phyloP scores from a whole-genome alignment of 306 rosid species.

The Cicer pinnatifidum region DNA sequence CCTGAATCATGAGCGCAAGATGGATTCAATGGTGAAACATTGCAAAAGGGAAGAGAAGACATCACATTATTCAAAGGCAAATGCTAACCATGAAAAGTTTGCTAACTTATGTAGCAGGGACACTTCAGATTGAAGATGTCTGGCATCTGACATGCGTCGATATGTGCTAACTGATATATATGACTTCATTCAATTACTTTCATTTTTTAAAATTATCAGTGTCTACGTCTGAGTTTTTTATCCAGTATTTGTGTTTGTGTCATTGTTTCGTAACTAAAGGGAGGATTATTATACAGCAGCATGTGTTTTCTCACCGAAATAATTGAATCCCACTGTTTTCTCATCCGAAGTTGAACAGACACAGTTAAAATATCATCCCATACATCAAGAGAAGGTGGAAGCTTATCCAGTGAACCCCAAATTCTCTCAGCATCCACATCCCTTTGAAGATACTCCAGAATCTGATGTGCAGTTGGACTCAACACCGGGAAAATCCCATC shows the following conservation, averaged over 20 bases:
- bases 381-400: constrained; percentile 70
- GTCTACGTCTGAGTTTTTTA: too few relatives aligned
- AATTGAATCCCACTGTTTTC: constrained; percentile 75
- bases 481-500: constrained; percentile 89
- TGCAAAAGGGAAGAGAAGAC: not conserved
- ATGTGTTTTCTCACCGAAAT: constrained; percentile 62
- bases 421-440: constrained; percentile 57
- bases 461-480: constrained; percentile 70
- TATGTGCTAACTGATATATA: too few relatives aligned
- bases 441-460: constrained; percentile 66
- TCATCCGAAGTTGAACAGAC: constrained; percentile 86
- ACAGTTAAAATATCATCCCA: constrained; percentile 90
- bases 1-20: not conserved
- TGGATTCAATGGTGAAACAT: not conserved
- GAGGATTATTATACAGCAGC: not conserved
- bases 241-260: too few relatives aligned
- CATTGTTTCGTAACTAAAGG: too few relatives aligned
- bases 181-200: too few relatives aligned
- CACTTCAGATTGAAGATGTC: too few relatives aligned
- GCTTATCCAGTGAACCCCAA: constrained; percentile 67
- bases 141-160: too few relatives aligned
- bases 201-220: too few relatives aligned
- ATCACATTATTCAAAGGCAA: too few relatives aligned
- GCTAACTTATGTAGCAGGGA: too few relatives aligned
- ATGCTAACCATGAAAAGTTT: too few relatives aligned